Conservation (phyloP, 2,329 filamentous ascomycete genomes). For the Botrytis medusae region DNA sequence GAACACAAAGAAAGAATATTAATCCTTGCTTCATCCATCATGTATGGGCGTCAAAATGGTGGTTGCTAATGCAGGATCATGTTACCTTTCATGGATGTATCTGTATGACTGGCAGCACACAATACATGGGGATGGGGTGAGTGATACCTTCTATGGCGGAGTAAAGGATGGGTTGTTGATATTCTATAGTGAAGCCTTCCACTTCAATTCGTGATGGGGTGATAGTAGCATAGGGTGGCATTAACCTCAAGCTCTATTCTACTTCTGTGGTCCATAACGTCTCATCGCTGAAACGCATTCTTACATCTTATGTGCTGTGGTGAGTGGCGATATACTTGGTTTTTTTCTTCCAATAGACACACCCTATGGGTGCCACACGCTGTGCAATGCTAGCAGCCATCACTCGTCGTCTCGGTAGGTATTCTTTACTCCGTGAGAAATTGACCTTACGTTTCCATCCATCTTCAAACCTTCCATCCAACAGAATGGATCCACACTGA, state of each 20-base stretch:
- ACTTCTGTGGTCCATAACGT: background rate
- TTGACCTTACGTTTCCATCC: background rate
- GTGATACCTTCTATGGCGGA: background rate
- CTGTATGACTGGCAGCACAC: constrained; percentile 2
- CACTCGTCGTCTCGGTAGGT: background rate
- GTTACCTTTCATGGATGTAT: background rate
- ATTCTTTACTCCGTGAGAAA: background rate
- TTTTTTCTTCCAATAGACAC: background rate
- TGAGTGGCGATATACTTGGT: background rate
- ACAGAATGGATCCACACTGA: constrained; percentile 1
- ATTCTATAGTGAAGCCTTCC: background rate
- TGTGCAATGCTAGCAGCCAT: background rate
- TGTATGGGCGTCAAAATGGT: background rate
- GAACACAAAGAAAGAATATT: background rate
- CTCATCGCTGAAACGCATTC: background rate
- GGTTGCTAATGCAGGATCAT: constrained; percentile 9
- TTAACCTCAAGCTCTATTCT: background rate
- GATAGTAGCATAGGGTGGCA: background rate
- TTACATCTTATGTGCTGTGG: background rate
- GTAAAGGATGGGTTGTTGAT: background rate
- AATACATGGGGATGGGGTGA: background rate
- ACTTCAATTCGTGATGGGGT: background rate
- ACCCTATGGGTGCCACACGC: background rate
- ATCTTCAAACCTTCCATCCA: background rate
- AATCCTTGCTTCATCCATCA: background rate